A percentile compares a stretch with the other conserved stretches of the same genome.
These are phyloP conservation scores for Pyricularia grisea DNA, from an alignment of 2,329 filamentous ascomycete genomes.

Conservation along the genomic window DNA sequence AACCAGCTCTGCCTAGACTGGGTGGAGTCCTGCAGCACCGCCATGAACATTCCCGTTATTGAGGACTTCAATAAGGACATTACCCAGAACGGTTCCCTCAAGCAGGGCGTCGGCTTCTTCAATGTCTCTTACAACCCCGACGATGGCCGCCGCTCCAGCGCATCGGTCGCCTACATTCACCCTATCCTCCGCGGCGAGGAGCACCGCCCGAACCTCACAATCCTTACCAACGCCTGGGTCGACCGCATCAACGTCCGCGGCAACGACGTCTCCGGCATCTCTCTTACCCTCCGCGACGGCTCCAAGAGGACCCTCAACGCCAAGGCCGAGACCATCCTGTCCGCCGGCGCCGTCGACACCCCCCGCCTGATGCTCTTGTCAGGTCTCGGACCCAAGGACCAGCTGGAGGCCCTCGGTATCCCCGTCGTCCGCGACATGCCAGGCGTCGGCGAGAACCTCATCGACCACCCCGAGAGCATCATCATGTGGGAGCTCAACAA, in stretches of 20 bases:
- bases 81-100: slow-evolving; percentile 59
- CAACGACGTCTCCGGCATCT: slow-evolving; percentile 63
- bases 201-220: slow-evolving; percentile 71
- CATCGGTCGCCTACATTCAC: slow-evolving; percentile 87
- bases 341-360: slow-evolving; percentile 73
- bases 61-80: slow-evolving; percentile 85
- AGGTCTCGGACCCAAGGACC: slow-evolving; percentile 43
- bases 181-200: slow-evolving; percentile 79
- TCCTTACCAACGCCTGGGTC: slow-evolving; percentile 84
- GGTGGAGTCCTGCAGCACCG: slow-evolving; percentile 70
- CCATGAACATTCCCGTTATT: slow-evolving; percentile 72
- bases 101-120: slow-evolving; percentile 79
- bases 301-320: slow-evolving; percentile 47
- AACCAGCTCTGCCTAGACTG: slow-evolving; percentile 91
- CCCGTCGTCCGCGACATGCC: slow-evolving; percentile 46
- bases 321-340: slow-evolving; percentile 69
- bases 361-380: slow-evolving; percentile 56
- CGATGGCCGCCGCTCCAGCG: slow-evolving; percentile 72
- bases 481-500: slow-evolving; percentile 71
- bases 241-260: slow-evolving; percentile 66
- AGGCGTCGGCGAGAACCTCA: slow-evolving; percentile 51
- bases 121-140: slow-evolving; percentile 88
- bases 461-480: slow-evolving; percentile 51
- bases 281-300: slow-evolving; percentile 50
- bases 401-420: slow-evolving; percentile 44